A percentile compares a stretch with the other conserved stretches of the same genome.
These are phyloP conservation scores for Peterozyma xylosa DNA, from an alignment of 805 yeast species.

Conservation along the genomic window DNA sequence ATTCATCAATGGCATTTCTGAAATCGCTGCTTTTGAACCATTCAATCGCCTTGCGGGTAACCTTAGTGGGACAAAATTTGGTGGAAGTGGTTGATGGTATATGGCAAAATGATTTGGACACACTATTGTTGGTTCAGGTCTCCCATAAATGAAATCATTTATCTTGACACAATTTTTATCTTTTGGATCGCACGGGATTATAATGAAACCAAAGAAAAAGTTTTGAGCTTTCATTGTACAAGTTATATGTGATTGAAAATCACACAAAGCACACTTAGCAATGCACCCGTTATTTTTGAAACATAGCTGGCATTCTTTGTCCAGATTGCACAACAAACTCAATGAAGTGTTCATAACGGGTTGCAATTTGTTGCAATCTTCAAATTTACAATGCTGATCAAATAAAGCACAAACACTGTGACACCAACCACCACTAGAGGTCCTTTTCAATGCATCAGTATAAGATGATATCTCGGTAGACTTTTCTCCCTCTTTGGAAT, in stretches of 20 bases:
- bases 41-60: slow-evolving; percentile 22
- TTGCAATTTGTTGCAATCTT: slow-evolving; percentile 32
- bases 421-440: slow-evolving; percentile 65
- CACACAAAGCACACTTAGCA: slow-evolving; percentile 38
- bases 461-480: slow-evolving; percentile 31
- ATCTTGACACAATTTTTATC: slow-evolving; percentile 15
- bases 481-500: slow-evolving; percentile 40
- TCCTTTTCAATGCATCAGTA: slow-evolving; percentile 67
- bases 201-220: slow-evolving; percentile 47
- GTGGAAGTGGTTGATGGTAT: slow-evolving; percentile 3
- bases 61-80: slow-evolving; percentile 20
- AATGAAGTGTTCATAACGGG: slow-evolving; percentile 34
- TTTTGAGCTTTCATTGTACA: slow-evolving; percentile 47
- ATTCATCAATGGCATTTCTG: slow-evolving; percentile 29
- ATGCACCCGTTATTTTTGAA: slow-evolving; percentile 41
- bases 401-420: slow-evolving; percentile 69
- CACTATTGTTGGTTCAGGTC: slow-evolving; percentile 31
- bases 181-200: slow-evolving; percentile 20
- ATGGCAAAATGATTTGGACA: slow-evolving; percentile 32
- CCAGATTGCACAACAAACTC: slow-evolving; percentile 21
- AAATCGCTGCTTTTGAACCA: slow-evolving; percentile 12
- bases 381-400: slow-evolving; percentile 35
- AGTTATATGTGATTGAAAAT: slow-evolving; percentile 37
- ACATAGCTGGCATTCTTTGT: slow-evolving; percentile 37
- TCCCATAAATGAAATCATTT: slow-evolving; percentile 25